Base-by-base conservation (phyloP, 1,284 basidiomycete species). In the Ustilago loliicola region DNA sequence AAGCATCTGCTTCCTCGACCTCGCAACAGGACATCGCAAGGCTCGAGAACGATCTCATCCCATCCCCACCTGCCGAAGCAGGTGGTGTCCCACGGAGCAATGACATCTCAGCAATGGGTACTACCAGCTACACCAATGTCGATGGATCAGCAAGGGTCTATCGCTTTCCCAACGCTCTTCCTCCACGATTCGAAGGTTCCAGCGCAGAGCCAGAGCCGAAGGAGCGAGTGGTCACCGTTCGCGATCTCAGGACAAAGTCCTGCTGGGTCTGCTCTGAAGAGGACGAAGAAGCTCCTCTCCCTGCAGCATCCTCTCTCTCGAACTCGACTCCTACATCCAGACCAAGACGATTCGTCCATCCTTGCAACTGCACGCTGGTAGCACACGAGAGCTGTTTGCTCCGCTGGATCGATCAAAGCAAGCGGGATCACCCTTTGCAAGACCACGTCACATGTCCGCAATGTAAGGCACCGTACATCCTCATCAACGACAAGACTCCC, bases 211-310 rank as follows among this genome's bases (percentile, higher is more conserved):
- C 63, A 1, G 47, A 67, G 7, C 62, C 61, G 17, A 65, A 69
- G 40, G 64, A 67, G 45, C 61, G 72, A 19, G 52, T 73, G 2
- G 73, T 80, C 51, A 82, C 80, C 8, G 77, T 81, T 5, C 66
- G 80, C 21, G 80, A 83, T 53, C 55, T 83, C 13, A 59, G 75
- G 30, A 69, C 72, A 56, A 77, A 77, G 32, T 58, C 54, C 3
- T 83, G 82, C 47, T 83, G 82, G 82, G 83, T 83, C 61, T 83
- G 82, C 51, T 73, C 78, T 17, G 81, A 83, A 17, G 80, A 79
- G 4, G 82, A 83, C 25, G 77, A 79, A 32, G 82, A 81, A 30
- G 42, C 64, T 36, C 27, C 45, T 25, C n/a, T 54, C 6, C 4
- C 38, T 15, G 32, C 54, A 15, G 40, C 54, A 10, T 58, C 67